Conservation (phyloP, 1,284 basidiomycete genomes). For the Schizophyllum commune region DNA sequence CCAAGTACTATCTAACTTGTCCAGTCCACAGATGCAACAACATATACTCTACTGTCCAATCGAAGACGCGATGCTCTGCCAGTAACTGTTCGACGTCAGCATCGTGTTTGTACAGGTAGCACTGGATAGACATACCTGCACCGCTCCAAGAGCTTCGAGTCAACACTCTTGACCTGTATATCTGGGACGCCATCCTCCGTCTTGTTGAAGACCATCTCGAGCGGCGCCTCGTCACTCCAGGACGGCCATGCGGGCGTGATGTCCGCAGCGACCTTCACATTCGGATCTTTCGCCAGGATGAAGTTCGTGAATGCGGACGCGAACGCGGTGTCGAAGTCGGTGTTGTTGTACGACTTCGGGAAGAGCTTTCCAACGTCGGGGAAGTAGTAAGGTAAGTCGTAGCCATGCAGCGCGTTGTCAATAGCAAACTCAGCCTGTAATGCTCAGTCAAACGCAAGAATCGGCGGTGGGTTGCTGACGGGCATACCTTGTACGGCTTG, state of each 20-base stretch:
- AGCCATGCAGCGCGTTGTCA: no score
- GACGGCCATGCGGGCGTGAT: constrained; percentile 17
- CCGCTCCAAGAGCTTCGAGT: neutral
- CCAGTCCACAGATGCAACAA: no score
- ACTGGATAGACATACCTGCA: neutral
- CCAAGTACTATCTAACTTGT: no score
- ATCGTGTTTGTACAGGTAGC: no score
- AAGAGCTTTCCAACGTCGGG: neutral
- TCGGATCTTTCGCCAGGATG: constrained; percentile 16
- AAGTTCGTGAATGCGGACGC: constrained; percentile 16
- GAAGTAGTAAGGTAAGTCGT: neutral
- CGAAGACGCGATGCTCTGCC: no score
- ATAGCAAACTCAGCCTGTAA: no score
- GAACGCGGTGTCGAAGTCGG: constrained; percentile 17
- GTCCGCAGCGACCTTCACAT: constrained; percentile 12
- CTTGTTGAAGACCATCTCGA: constrained; percentile 17
- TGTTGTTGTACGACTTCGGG: constrained; percentile 1
- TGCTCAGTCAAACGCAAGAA: no score
- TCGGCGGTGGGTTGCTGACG: no score
- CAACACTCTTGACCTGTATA: neutral
- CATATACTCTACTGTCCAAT: no score
- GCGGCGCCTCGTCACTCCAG: constrained; percentile 3
- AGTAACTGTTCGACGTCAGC: no score
- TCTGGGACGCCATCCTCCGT: constrained; percentile 3
- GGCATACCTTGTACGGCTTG: neutral